Evolutionary conservation across 2,329 filamentous ascomycete genomes (phyloP).

Genomic region (Exophiala phaeomuriformis): DNA sequence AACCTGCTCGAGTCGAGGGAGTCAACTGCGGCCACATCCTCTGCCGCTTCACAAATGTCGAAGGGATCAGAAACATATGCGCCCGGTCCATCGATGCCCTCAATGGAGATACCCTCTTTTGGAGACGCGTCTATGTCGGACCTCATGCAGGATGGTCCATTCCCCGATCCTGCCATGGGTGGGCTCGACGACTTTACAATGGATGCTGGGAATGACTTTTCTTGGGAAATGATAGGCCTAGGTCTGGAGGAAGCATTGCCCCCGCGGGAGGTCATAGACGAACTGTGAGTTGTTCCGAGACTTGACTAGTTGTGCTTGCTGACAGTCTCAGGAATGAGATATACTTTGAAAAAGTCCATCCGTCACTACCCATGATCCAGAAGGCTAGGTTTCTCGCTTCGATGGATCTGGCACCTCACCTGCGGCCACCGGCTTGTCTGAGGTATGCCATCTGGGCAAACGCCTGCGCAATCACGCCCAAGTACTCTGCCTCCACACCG

Average conservation of each 20-base stretch:
- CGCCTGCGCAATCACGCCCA: conserved; percentile 77
- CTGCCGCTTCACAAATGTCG: background rate
- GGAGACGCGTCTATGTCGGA: conserved; percentile 15
- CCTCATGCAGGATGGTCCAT: conserved; percentile 12
- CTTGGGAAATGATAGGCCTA: conserved; percentile 79
- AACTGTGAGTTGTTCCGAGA: conserved; percentile 53
- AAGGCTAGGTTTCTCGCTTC: conserved; percentile 78
- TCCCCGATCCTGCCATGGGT: conserved; percentile 18
- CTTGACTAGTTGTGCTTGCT: background rate
- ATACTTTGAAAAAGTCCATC: conserved; percentile 86
- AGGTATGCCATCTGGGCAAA: conserved; percentile 95
- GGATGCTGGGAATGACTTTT: conserved; percentile 44
- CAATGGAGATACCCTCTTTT: conserved; percentile 7
- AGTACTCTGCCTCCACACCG: conserved; percentile 69
- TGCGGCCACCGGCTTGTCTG: conserved; percentile 77
- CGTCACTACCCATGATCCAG: conserved; percentile 81
- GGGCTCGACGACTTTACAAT: conserved; percentile 25
- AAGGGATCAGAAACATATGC: conserved; percentile 3
- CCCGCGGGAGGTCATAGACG: conserved; percentile 71
- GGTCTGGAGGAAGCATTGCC: conserved; percentile 78
- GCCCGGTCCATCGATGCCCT: conserved; percentile 4
- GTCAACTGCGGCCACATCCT: background rate
- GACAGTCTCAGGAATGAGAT: conserved; percentile 58
- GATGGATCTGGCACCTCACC: conserved; percentile 79
- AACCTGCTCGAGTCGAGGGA: conserved; percentile 25